Base-by-base conservation (phyloP, 495 filamentous ascomycete genomes). In the Acidomyces sp. region DNA sequence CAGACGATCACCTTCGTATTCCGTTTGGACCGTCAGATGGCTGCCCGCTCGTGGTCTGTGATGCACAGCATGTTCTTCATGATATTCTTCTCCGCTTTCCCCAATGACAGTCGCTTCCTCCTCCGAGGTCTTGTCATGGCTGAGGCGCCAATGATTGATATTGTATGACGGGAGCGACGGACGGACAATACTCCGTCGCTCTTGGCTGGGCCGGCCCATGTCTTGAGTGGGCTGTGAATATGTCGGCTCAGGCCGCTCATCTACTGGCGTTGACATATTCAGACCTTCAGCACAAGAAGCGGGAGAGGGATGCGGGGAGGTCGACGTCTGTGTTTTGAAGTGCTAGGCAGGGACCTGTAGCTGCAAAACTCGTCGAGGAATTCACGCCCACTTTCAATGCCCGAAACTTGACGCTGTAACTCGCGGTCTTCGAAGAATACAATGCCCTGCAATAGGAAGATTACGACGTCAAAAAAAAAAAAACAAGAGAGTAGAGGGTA, bases 201-300 rank as follows among this genome's bases (percentile, higher is more conserved):
- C 43, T 12, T 25, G 23, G 7, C 34, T 41, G 2, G 10, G 3
- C 7, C 26, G 7, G 28, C 19, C 31, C 16, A 16, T 44, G 37
- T 35, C 26, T 31, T 46, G 42, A 24, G 40, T 43, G 9, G 41
- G 48, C 3, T 44, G 57, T 18, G 34, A 18, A 42, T 59, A 61
- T 2, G 48, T 48, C 16, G 62, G 64, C 32, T 67, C 57, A 15
- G 49, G 50, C 33, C 57, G 34, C 46, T 75, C 70, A 34, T 69
- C 60, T 3, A 63, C 51, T 6, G 73, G 71, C n/a, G 65, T 66
- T 10, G 67, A 62, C 73, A 77, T 77, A 28, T 34, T 61, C n/a
- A n/a, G n/a, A n/a, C n/a, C n/a, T n/a, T n/a, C n/a, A n/a, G n/a
- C n/a, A n/a, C n/a, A n/a, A n/a, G n/a, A n/a, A n/a, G n/a, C n/a